Evolutionary conservation across 202 grass and related monocot genomes (phyloP).

Genomic region (Hordeum pubiflorum): DNA sequence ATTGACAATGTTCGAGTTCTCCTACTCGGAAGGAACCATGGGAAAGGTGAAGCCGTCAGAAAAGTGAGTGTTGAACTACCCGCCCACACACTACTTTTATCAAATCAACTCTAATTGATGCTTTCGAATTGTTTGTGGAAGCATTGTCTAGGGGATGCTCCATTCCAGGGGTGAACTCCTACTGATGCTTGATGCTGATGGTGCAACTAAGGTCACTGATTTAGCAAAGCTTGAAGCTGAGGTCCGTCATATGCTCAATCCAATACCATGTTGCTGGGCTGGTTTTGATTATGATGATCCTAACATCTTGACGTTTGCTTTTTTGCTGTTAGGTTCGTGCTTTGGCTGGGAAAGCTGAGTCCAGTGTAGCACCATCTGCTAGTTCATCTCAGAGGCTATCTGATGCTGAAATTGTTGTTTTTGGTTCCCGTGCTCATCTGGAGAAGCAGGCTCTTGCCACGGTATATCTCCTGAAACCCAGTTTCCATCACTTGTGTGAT

Average conservation of each 20-base stretch:
- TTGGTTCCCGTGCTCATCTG: slow-evolving; percentile 89
- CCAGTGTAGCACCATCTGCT: slow-evolving; percentile 9
- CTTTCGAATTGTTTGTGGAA: slow-evolving; percentile 45
- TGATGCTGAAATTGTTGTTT: slow-evolving; percentile 71
- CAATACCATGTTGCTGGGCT: neutral
- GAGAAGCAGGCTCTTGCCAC: slow-evolving; percentile 96
- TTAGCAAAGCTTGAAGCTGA: slow-evolving; percentile 90
- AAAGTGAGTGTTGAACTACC: slow-evolving; percentile 59
- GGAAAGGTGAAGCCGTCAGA: slow-evolving; percentile 98
- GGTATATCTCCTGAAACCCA: slow-evolving; percentile 26
- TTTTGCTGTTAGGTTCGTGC: slow-evolving; percentile 39
- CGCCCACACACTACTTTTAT: neutral
- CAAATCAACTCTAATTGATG: slow-evolving; percentile 30
- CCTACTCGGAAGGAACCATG: slow-evolving; percentile 84
- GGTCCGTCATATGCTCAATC: slow-evolving; percentile 39
- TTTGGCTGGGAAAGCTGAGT: slow-evolving; percentile 44
- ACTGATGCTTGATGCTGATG: slow-evolving; percentile 98
- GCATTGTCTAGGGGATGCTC: slow-evolving; percentile 76
- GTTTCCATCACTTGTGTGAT: neutral
- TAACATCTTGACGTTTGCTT: neutral
- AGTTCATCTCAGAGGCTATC: slow-evolving; percentile 40
- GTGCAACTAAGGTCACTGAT: slow-evolving; percentile 85
- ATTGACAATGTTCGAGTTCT: slow-evolving; percentile 93
- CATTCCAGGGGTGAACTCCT: slow-evolving; percentile 84
- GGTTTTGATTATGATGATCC: neutral